Evolutionary conservation across 169 alveolate genomes (phyloP).

Genomic region (Nephromyces sp.): DNA sequence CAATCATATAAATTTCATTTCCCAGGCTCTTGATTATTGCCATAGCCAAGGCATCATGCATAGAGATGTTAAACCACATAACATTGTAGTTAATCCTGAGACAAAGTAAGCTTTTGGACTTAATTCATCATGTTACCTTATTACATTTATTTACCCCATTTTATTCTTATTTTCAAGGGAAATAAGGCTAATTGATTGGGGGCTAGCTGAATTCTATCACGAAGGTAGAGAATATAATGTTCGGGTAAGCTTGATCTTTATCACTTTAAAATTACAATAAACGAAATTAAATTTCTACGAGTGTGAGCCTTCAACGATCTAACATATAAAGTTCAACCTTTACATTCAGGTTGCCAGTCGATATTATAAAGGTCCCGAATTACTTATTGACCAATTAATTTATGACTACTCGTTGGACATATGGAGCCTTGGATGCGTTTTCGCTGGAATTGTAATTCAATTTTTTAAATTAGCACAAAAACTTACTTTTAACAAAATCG

Average conservation of each 20-base stretch:
- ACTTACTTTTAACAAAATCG: not conserved
- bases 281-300: not conserved
- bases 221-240: slow-evolving; percentile 98
- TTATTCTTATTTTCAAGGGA: slow-evolving; percentile 35
- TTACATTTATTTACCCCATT: slow-evolving; percentile 1
- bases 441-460: slow-evolving; percentile 67
- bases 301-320: not conserved
- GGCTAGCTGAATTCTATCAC: slow-evolving; percentile 96
- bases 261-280: not conserved
- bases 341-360: slow-evolving; percentile 59
- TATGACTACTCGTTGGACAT: slow-evolving; percentile 96
- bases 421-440: slow-evolving; percentile 97
- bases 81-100: slow-evolving; percentile 89
- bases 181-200: slow-evolving; percentile 95
- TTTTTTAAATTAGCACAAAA: no score
- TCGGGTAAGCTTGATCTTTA: slow-evolving; percentile 57
- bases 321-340: not conserved
- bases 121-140: not conserved
- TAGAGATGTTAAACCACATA: slow-evolving; percentile 90
- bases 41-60: slow-evolving; percentile 98
- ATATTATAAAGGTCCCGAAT: slow-evolving; percentile 97
- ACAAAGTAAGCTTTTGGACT: slow-evolving; percentile 18
- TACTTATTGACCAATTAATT: slow-evolving; percentile 83
- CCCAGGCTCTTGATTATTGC: slow-evolving; percentile 89
- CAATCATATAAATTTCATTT: not conserved